phyloP scores from a whole-genome alignment of 768 basidiomycete species.

The Hemileccinum impolitum region DNA sequence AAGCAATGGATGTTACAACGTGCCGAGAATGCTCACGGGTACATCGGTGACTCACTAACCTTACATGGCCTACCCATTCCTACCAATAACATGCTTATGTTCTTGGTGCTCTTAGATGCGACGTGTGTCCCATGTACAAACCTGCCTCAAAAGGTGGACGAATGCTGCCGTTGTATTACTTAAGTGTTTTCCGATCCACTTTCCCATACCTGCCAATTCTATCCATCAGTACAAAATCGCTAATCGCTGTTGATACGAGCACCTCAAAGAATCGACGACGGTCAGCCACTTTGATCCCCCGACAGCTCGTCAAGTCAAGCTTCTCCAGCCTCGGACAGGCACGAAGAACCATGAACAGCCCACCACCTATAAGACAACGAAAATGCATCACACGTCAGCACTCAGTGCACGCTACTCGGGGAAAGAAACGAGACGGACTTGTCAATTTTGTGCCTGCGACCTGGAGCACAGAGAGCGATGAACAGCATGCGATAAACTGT shows the following conservation, averaged over 20 bases:
- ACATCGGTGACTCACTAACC: too few species aligned
- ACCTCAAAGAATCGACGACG: slow-evolving; percentile 67
- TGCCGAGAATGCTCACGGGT: too few species aligned
- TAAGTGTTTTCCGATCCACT: slow-evolving; percentile 9
- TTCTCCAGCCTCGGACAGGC: slow-evolving; percentile 48
- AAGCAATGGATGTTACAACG: too few species aligned
- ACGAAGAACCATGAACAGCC: slow-evolving; percentile 56
- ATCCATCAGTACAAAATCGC: neutral
- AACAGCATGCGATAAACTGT: slow-evolving; percentile 51
- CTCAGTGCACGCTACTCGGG: neutral
- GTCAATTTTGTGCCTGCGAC: slow-evolving; percentile 59
- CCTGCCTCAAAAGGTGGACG: too few species aligned
- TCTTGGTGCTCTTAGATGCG: too few species aligned
- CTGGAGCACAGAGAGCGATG: slow-evolving; percentile 44
- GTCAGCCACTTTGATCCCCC: slow-evolving; percentile 56
- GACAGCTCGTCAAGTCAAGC: slow-evolving; percentile 66
- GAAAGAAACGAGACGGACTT: slow-evolving; percentile 35
- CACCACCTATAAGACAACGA: slow-evolving; percentile 41
- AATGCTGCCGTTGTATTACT: too few species aligned
- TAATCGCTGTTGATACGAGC: slow-evolving; percentile 8
- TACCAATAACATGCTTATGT: too few species aligned
- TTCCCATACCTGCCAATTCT: slow-evolving; percentile 24
- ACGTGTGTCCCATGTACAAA: too few species aligned
- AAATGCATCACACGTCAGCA: too few species aligned
- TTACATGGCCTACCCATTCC: too few species aligned